phyloP scores from a whole-genome alignment of 139 green algal species.

The Picochlorum sp. region DNA sequence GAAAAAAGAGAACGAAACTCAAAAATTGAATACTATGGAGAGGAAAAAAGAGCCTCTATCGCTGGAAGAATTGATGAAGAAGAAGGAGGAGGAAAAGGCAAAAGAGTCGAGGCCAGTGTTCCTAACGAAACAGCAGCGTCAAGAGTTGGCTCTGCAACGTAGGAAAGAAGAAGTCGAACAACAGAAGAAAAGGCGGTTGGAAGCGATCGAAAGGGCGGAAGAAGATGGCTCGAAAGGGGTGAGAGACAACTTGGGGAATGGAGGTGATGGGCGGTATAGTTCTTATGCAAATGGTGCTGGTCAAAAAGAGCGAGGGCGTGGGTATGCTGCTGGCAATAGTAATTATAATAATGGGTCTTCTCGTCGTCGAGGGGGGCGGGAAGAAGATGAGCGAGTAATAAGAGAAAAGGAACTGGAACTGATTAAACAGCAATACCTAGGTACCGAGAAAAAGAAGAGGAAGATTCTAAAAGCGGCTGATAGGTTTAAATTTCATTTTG shows the following conservation, averaged over 20 bases:
- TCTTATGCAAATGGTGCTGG: too few relatives aligned
- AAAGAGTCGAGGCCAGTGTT: conserved; percentile 78
- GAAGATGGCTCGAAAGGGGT: background rate
- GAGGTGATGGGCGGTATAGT: background rate
- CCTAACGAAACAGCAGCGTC: conserved; percentile 74
- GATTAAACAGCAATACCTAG: conserved; percentile 90
- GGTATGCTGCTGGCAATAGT: background rate
- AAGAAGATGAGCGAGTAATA: conserved; percentile 46
- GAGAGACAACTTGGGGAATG: background rate
- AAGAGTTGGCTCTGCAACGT: conserved; percentile 63
- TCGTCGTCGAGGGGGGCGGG: background rate
- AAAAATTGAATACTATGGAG: background rate
- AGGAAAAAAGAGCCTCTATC: conserved; percentile 62
- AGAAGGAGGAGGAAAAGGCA: conserved; percentile 62
- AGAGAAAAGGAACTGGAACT: conserved; percentile 74
- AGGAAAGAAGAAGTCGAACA: conserved; percentile 32
- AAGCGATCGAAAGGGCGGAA: background rate
- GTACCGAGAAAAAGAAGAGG: conserved; percentile 17
- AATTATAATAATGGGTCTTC: background rate
- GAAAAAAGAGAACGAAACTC: background rate
- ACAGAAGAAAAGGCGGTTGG: conserved; percentile 5
- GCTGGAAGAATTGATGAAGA: conserved; percentile 79
- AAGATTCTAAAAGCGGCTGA: conserved; percentile 66
- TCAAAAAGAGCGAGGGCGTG: background rate
- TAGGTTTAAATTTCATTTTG: conserved; percentile 94